A percentile compares a stretch with the other conserved stretches of the same genome.
These are phyloP conservation scores for Fusarium verrucosum DNA, from an alignment of 2,329 filamentous ascomycete genomes.

Conservation along the genomic window DNA sequence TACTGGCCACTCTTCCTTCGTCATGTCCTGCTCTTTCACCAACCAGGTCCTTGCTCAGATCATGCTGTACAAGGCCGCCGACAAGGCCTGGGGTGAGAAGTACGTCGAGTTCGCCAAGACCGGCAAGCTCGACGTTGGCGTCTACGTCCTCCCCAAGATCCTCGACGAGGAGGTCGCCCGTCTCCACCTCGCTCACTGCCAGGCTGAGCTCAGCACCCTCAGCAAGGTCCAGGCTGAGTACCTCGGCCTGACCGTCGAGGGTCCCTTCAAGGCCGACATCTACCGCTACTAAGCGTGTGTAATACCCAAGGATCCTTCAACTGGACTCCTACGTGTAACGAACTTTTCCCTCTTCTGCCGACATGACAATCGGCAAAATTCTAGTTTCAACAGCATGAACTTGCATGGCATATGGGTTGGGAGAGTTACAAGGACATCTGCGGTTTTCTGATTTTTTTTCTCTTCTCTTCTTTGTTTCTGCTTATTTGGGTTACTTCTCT, in stretches of 20 bases:
- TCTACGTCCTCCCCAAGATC: constrained; percentile 97
- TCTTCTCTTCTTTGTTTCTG: constrained; percentile 42
- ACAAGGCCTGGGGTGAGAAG: constrained; percentile 88
- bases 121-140: constrained; percentile 88
- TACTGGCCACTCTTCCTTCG: constrained; percentile 98
- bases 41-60: constrained; percentile 99
- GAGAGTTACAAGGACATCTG: constrained; percentile 44
- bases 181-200: constrained; percentile 92
- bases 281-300: constrained; percentile 58
- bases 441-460: constrained; percentile 37
- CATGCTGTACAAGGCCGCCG: constrained; percentile 93
- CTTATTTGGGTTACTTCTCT: constrained; percentile 37
- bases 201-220: constrained; percentile 91
- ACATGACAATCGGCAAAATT: constrained; percentile 51
- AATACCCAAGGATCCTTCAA: constrained; percentile 53
- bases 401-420: constrained; percentile 52
- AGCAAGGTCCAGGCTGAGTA: constrained; percentile 91
- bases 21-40: constrained; percentile 99
- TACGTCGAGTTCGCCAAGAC: constrained; percentile 95
- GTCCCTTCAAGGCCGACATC: constrained; percentile 91
- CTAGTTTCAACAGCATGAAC: constrained; percentile 58
- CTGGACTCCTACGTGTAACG: constrained; percentile 52
- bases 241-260: constrained; percentile 84
- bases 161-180: constrained; percentile 98
- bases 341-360: constrained; percentile 46